phyloP scores from a whole-genome alignment of 805 yeast species.

The Groenewaldozyma tartarivorans region DNA sequence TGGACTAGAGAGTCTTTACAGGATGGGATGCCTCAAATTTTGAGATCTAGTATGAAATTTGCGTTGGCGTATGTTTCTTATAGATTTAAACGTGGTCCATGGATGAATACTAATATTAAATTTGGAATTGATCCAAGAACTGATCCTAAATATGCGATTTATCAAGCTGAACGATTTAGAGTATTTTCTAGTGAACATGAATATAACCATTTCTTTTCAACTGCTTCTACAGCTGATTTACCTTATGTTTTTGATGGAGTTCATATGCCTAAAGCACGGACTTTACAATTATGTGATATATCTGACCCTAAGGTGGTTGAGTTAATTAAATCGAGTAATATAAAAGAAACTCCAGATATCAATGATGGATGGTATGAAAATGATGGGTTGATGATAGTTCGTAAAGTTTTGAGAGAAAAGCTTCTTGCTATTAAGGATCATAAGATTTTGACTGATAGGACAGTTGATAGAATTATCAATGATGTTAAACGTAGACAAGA shows the following conservation, averaged over 20 bases:
- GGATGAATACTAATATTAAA: conserved; percentile 77
- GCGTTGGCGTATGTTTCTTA: conserved; percentile 82
- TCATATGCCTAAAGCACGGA: conserved; percentile 55
- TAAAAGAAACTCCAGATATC: conserved; percentile 36
- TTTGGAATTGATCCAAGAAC: conserved; percentile 71
- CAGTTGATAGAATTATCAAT: conserved; percentile 4
- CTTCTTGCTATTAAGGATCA: conserved; percentile 47
- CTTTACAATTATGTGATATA: conserved; percentile 74
- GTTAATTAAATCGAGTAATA: conserved; percentile 32
- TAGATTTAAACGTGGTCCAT: conserved; percentile 82
- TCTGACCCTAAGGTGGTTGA: conserved; percentile 49
- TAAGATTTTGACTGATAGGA: conserved; percentile 22
- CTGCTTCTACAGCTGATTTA: conserved; percentile 26
- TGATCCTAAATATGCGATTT: conserved; percentile 45
- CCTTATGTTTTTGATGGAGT: conserved; percentile 61
- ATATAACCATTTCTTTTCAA: conserved; percentile 16
- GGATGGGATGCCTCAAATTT: conserved; percentile 18
- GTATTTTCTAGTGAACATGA: conserved; percentile 29
- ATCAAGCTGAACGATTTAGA: conserved; percentile 82
- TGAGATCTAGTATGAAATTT: conserved; percentile 44
- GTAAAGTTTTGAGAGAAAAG: conserved; percentile 66
- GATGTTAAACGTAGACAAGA: conserved; percentile 8
- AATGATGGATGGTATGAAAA: conserved; percentile 76
- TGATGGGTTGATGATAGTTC: conserved; percentile 50
- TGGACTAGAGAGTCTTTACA: conserved; percentile 68